phyloP scores from a whole-genome alignment of 2,329 filamentous ascomycete genomes.

The Cercospora nicotianae region DNA sequence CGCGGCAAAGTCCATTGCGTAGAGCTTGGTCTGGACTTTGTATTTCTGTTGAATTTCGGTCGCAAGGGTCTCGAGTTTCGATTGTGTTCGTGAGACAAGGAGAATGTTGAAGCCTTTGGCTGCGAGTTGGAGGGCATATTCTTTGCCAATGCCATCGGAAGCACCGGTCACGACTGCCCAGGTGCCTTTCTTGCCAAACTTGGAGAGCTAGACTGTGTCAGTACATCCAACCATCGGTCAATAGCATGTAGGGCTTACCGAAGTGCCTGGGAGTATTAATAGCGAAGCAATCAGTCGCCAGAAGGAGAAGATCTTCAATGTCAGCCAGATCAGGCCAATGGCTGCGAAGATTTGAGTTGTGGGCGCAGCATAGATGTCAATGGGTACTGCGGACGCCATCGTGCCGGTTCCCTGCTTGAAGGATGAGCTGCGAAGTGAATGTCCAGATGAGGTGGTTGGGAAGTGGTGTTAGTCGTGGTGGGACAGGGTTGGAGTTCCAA shows the following conservation, averaged over 20 bases:
- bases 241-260: slow-evolving; percentile 39
- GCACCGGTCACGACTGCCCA: slow-evolving; percentile 96
- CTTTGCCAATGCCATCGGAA: slow-evolving; percentile 94
- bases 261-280: slow-evolving; percentile 51
- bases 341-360: slow-evolving; percentile 38
- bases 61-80: slow-evolving; percentile 79
- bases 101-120: slow-evolving; percentile 91
- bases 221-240: background rate
- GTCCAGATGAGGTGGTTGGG: background rate
- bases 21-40: slow-evolving; percentile 69
- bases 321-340: slow-evolving; percentile 42
- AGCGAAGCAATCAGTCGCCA: slow-evolving; percentile 50
- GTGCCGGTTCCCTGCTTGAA: slow-evolving; percentile 2
- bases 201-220: slow-evolving; percentile 64
- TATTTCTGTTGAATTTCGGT: slow-evolving; percentile 72
- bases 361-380: slow-evolving; percentile 36
- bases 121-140: slow-evolving; percentile 88
- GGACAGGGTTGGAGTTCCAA: slow-evolving; percentile 4
- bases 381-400: slow-evolving; percentile 23
- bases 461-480: background rate
- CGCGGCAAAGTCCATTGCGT: slow-evolving; percentile 88
- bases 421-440: background rate
- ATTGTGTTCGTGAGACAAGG: slow-evolving; percentile 91
- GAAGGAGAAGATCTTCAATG: slow-evolving; percentile 47
- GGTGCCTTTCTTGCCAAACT: slow-evolving; percentile 85